Evolutionary conservation across 768 basidiomycete genomes (phyloP), one percentile per base, ranked within the genome.

Genomic region (Pleurotus giganteus): DNA sequence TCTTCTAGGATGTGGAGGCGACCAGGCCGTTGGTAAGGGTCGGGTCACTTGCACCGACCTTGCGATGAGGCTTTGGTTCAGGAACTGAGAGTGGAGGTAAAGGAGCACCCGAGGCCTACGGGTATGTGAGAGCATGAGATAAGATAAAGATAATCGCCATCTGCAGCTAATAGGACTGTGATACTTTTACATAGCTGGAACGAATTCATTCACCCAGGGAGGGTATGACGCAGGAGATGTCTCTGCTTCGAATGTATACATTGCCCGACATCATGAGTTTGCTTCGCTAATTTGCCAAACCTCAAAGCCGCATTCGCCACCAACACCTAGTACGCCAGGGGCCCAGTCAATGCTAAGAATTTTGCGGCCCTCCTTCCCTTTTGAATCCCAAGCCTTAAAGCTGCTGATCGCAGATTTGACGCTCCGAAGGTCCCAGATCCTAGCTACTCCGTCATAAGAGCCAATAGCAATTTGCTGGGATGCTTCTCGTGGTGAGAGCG

Each of bases 401-500:
- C 74, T 82, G 19, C 86, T 76, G 42, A 92, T 74, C 1, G 88
- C 81, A 12, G 76, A 73, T 60, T 85, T 84, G 13, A 77, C 74
- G 60, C 86, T 91, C 3, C 89, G 77, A 23, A 90, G 64, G 64
- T 94, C 91, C 89, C 89, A 94, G 2, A 93, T 64, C 4, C 89
- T 75, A 0, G 85, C 88, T 2, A 85, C 70, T 9, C 91, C 89
- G 54, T 94, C 91, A 63, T 93, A 91, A 0, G 84, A 80, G 4
- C 89, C 91, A 0, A 81, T 89, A 17, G 86, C 71, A 8, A 89
- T 71, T 62, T 88, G 88, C 27, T 84, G 73, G 11, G 66, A 60
- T 42, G 53, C 45, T 13, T 24, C 51, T 42, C 61, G 65, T 17
- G 65, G 58, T 28, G 34, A 61, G 4, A 59, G 32, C 1, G 74